A percentile compares a stretch with the other conserved stretches of the same genome.
These are phyloP conservation scores for Hygrocybe coccinea DNA, from an alignment of 768 basidiomycete species.

Conservation along the genomic window DNA sequence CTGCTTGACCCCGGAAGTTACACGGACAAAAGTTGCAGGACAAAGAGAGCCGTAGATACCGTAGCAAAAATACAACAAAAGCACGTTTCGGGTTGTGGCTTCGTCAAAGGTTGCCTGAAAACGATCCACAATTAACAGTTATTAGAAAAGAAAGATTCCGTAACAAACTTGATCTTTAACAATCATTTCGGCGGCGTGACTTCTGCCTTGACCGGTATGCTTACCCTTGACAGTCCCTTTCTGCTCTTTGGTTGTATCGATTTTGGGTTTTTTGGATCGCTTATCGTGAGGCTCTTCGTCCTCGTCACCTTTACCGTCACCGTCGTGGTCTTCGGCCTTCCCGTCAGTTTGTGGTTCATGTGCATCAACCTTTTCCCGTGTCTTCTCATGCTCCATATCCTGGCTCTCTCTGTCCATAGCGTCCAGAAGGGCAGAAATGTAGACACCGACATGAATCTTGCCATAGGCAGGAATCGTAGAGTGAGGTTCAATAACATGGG, in stretches of 20 bases:
- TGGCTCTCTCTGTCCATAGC: background rate
- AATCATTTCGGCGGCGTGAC: background rate
- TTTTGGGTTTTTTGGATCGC: too few species aligned
- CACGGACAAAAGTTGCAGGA: constrained; percentile 12
- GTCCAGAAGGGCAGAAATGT: background rate
- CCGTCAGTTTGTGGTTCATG: constrained; percentile 14
- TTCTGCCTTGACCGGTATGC: background rate
- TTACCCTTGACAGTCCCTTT: background rate
- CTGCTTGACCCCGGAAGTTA: background rate
- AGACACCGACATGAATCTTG: constrained; percentile 2
- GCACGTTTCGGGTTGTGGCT: background rate
- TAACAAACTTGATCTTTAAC: too few species aligned
- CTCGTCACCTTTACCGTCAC: constrained; percentile 14
- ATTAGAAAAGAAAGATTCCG: too few species aligned
- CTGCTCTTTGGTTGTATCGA: constrained; percentile 12
- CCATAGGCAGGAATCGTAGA: background rate
- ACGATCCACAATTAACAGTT: constrained; percentile 9
- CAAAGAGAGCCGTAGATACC: constrained; percentile 9
- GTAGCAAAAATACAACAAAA: background rate
- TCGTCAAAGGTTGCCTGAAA: constrained; percentile 14
- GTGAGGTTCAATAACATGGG: constrained; percentile 7
- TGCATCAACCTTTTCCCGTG: too few species aligned
- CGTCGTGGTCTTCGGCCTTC: constrained; percentile 14
- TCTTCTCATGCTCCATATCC: background rate
- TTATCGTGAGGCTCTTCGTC: too few species aligned